These are phyloP conservation scores for Galeopsis tetrahit DNA, from an alignment of 257 asterid genomes.

Conservation along the genomic window DNA sequence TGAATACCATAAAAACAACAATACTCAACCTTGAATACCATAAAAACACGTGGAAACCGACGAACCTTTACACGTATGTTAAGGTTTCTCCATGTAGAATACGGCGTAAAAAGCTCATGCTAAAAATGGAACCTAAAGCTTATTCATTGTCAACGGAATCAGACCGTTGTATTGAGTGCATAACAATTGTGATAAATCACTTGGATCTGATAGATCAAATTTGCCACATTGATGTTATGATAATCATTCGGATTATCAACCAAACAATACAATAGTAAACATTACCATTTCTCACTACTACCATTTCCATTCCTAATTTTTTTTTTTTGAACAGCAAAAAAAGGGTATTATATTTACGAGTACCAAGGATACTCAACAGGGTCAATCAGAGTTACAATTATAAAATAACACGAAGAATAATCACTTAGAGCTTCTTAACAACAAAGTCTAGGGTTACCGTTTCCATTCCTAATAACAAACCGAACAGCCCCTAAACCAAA, in stretches of 20 bases:
- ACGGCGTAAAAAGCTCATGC: not conserved
- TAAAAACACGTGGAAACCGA: not conserved
- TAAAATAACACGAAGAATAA: no score
- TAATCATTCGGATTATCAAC: no score
- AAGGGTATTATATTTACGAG: no score
- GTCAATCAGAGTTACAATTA: no score
- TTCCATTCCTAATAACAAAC: not conserved
- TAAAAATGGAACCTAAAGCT: conserved; percentile 14
- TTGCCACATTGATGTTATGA: not conserved
- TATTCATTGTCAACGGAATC: not conserved
- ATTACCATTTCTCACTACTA: no score
- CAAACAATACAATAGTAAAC: no score
- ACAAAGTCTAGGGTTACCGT: not conserved
- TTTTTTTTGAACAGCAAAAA: no score
- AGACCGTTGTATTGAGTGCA: not conserved
- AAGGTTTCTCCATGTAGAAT: no score
- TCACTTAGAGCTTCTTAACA: no score
- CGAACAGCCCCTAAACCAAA: not conserved
- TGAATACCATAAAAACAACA: not conserved
- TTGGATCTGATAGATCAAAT: not conserved
- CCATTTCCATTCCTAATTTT: not conserved
- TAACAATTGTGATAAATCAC: not conserved
- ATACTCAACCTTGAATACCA: not conserved
- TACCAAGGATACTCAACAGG: no score
- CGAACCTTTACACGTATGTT: not conserved